Evolutionary conservation across 495 filamentous ascomycete species (phyloP).

Genomic region (Lasiosphaeriaceae sp.): DNA sequence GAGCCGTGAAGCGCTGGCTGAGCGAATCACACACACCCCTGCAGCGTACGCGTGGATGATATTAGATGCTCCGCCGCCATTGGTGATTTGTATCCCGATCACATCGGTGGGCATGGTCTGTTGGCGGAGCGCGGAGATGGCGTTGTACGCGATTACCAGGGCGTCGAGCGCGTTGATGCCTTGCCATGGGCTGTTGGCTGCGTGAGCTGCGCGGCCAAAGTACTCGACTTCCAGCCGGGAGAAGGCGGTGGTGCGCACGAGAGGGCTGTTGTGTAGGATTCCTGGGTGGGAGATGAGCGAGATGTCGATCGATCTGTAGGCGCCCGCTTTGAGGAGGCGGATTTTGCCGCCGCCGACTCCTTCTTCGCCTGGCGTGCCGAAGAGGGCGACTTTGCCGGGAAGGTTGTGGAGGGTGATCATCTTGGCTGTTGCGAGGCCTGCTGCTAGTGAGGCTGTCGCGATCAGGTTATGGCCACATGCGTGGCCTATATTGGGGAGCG

Average conservation of each 20-base stretch:
- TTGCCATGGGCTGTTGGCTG: constrained; percentile 61
- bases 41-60: constrained; percentile 57
- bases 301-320: constrained; percentile 58
- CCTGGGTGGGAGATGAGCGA: constrained; percentile 60
- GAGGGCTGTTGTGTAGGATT: constrained; percentile 36
- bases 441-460: constrained; percentile 57
- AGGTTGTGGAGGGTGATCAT: constrained; percentile 44
- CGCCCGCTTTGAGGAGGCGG: constrained; percentile 57
- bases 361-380: constrained; percentile 72
- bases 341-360: constrained; percentile 62
- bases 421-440: constrained; percentile 53
- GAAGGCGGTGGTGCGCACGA: constrained; percentile 50
- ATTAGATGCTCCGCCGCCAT: constrained; percentile 58
- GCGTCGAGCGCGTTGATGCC: constrained; percentile 64
- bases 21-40: constrained; percentile 49
- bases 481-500: constrained; percentile 58
- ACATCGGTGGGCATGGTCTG: constrained; percentile 60
- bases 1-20: constrained; percentile 43
- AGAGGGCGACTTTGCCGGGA: constrained; percentile 55
- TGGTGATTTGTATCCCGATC: constrained; percentile 55
- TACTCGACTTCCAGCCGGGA: constrained; percentile 46
- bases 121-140: constrained; percentile 57
- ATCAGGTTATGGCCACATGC: constrained; percentile 71
- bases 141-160: constrained; percentile 58
- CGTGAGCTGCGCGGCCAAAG: constrained; percentile 49